Base-by-base conservation (phyloP, 768 basidiomycete species). In the Holtermannia corniformis region DNA sequence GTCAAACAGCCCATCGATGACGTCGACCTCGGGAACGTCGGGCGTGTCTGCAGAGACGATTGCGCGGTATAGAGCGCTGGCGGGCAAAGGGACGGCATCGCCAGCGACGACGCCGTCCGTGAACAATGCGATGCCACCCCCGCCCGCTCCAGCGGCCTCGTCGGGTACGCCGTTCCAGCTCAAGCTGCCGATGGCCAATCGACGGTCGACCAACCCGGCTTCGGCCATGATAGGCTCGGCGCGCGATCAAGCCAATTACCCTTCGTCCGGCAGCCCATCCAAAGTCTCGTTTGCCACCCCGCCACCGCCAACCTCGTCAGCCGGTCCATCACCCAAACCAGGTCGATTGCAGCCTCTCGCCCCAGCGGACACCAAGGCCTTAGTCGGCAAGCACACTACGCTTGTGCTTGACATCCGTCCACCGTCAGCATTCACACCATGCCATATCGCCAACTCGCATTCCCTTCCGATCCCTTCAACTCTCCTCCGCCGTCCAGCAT, bases 401-500 rank as follows among this genome's bases (percentile, higher is more conserved):
- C 82, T 97, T 65, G 72, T 95, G 63, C 77, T 97, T 73, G 92
- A 96, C 75, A 83, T 96, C 50, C 82, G 92, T 0, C 83, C 89
- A 11, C 86, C 87, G 72, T 83, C 84, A 16, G 80, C 84, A 5
- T 84, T 81, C 69, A 73, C 80, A 4, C 64, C 78, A 7, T 81
- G 82, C 21, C 83, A 89, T 47, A 61, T 95, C 25, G 78, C 78
- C 40, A 63, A 73, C 45, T 83, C 90, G 5, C 75, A 95, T 49
- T 88, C 88, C 45, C 80, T 97, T 57, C 87, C 86, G 44, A 86
- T 95, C 4, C 92, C 93, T 1, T 90, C 92, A 2, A 96, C 91
- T 0, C 83, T 96, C 20, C 83, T 97, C 67, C 90, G 89, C 58
- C 83, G 92, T 0, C 90, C 90, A 1, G 77, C 83, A 2, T 93